Conservation (phyloP, 192 early-diverging fungal genomes). For the Spizellomyces punctatus region DNA sequence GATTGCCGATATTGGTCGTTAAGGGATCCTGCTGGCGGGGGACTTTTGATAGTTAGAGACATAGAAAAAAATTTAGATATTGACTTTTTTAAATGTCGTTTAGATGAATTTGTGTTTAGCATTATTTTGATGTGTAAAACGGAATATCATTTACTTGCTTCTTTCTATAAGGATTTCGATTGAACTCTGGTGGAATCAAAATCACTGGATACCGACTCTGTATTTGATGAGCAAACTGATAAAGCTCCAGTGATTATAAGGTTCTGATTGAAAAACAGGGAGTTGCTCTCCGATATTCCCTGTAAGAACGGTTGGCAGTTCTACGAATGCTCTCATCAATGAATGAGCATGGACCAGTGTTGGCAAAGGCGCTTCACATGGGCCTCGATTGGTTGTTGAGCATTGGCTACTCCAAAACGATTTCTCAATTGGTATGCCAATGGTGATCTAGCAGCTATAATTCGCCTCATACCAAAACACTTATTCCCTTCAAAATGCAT, state of each 20-base stretch:
- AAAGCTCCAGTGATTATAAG: constrained; percentile 71
- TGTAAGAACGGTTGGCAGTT: constrained; percentile 88
- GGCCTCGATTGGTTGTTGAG: constrained; percentile 89
- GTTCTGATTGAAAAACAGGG: constrained; percentile 91
- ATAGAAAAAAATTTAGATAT: no score
- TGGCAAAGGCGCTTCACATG: constrained; percentile 86
- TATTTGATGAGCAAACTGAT: constrained; percentile 71
- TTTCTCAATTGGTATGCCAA: constrained; percentile 88
- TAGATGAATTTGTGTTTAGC: no score
- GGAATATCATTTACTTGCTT: no score
- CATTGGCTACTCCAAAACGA: constrained; percentile 94
- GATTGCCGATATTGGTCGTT: no score
- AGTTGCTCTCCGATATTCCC: constrained; percentile 87
- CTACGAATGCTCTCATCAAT: constrained; percentile 86
- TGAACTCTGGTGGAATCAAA: constrained; percentile 72
- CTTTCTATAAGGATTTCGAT: no score
- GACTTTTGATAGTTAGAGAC: no score
- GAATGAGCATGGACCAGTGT: constrained; percentile 88
- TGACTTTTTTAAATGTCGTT: no score
- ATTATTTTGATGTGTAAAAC: no score
- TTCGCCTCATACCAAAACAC: no score
- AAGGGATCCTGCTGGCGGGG: no score
- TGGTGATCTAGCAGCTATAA: no score
- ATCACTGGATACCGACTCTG: constrained; percentile 73
- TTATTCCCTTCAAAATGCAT: no score